A percentile compares a stretch with the other conserved stretches of the same genome.
These are phyloP conservation scores for Leishmania turanica DNA, from an alignment of 208 protist genomes.

Conservation along the genomic window DNA sequence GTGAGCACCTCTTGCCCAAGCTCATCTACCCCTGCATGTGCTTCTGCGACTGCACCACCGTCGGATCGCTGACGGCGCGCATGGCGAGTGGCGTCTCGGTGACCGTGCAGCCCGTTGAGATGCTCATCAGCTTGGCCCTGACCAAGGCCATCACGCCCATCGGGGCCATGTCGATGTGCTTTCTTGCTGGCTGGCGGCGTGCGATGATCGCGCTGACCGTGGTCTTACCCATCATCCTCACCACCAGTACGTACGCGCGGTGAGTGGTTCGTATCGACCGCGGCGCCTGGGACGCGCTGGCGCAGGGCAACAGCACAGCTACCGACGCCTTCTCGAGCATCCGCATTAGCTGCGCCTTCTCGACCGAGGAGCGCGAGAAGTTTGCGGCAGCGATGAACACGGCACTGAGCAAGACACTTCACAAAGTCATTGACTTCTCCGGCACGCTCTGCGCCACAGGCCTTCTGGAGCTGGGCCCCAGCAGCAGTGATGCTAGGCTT, in stretches of 20 bases:
- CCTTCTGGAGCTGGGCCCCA: slow-evolving; percentile 44
- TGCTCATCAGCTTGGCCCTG: slow-evolving; percentile 46
- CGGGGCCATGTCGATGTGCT: slow-evolving; percentile 50
- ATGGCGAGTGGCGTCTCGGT: slow-evolving; percentile 73
- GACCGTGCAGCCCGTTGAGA: slow-evolving; percentile 49
- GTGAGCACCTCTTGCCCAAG: slow-evolving; percentile 42
- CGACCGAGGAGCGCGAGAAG: slow-evolving; percentile 52
- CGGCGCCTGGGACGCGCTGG: slow-evolving; percentile 56
- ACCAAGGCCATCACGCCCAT: slow-evolving; percentile 50
- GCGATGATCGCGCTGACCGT: slow-evolving; percentile 60
- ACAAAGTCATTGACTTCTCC: slow-evolving; percentile 44
- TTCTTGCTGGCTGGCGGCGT: slow-evolving; percentile 49
- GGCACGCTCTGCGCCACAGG: slow-evolving; percentile 38
- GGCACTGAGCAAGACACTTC: slow-evolving; percentile 41
- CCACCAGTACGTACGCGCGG: slow-evolving; percentile 48
- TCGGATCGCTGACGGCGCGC: slow-evolving; percentile 55
- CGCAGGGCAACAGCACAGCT: slow-evolving; percentile 51
- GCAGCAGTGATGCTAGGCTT: slow-evolving; percentile 44
- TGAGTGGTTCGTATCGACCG: slow-evolving; percentile 52
- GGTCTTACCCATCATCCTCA: slow-evolving; percentile 53
- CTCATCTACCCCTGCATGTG: slow-evolving; percentile 56
- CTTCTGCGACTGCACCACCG: slow-evolving; percentile 56
- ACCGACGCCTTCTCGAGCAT: slow-evolving; percentile 69
- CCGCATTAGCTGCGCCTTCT: slow-evolving; percentile 65
- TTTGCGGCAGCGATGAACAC: slow-evolving; percentile 42